A percentile compares a stretch with the other conserved stretches of the same genome.
These are phyloP conservation scores for Fusarium incarnatum DNA, from an alignment of 2,329 filamentous ascomycete genomes.

Conservation along the genomic window DNA sequence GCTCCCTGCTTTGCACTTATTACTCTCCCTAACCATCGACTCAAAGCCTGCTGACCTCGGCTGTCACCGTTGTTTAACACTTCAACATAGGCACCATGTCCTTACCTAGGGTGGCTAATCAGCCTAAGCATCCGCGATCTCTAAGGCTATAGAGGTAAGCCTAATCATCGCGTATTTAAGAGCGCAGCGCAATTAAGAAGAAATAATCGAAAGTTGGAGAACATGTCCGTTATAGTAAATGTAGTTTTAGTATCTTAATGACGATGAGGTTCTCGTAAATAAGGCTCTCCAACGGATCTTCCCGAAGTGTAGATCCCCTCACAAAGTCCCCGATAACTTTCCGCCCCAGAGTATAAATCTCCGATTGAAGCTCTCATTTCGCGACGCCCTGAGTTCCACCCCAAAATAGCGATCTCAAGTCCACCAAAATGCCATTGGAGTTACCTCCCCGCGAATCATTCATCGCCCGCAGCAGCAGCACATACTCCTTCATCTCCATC, in stretches of 20 bases:
- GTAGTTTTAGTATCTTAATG: not conserved
- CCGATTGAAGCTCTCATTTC: not conserved
- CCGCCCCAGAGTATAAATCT: slow-evolving; percentile 32
- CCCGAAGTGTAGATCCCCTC: not conserved
- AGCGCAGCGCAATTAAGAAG: not conserved
- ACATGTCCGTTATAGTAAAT: not conserved
- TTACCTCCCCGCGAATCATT: slow-evolving; percentile 28
- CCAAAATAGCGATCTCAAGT: not conserved
- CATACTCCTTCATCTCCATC: slow-evolving; percentile 50
- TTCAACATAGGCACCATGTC: not conserved
- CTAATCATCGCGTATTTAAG: not conserved
- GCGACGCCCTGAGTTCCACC: not conserved
- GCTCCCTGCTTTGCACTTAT: not conserved
- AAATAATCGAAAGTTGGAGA: not conserved
- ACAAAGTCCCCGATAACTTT: slow-evolving; percentile 47
- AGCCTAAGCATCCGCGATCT: not conserved
- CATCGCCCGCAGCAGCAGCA: slow-evolving; percentile 29
- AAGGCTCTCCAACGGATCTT: not conserved
- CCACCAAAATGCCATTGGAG: slow-evolving; percentile 15
- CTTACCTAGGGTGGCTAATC: not conserved
- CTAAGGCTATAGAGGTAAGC: not conserved
- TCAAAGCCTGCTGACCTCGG: not conserved
- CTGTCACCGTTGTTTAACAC: not conserved
- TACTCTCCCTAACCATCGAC: not conserved
- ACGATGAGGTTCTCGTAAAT: not conserved